Evolutionary conservation across 495 filamentous ascomycete genomes (phyloP).

Genomic region (Jackrogersella minutella): DNA sequence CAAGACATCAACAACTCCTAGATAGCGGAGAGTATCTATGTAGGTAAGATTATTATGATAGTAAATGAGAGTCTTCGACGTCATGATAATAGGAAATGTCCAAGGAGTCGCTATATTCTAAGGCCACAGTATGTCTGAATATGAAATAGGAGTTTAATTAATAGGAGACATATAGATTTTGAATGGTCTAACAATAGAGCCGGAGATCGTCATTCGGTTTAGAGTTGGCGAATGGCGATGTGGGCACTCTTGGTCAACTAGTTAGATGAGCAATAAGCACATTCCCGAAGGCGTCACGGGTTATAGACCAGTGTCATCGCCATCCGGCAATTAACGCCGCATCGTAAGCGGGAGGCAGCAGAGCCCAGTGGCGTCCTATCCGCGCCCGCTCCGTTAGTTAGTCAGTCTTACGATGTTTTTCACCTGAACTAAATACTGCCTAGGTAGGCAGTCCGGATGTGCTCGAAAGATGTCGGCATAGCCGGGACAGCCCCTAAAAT

Average conservation of each 20-base stretch:
- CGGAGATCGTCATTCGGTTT: constrained; percentile 7
- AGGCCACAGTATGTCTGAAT: neutral
- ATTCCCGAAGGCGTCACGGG: constrained; percentile 26
- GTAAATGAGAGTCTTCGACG: constrained; percentile 11
- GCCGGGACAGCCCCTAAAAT: constrained; percentile 9
- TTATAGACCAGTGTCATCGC: constrained; percentile 6
- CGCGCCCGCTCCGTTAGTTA: constrained; percentile 25
- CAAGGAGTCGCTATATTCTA: neutral
- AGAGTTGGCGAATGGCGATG: constrained; percentile 3
- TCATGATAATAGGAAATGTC: constrained; percentile 6
- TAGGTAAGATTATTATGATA: constrained; percentile 5
- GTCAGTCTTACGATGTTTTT: constrained; percentile 25
- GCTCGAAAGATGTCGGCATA: constrained; percentile 8
- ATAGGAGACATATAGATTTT: neutral
- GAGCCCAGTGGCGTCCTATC: constrained; percentile 18
- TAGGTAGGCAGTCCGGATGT: constrained; percentile 5
- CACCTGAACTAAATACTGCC: constrained; percentile 8
- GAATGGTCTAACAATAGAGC: neutral
- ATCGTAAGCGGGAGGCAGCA: constrained; percentile 33
- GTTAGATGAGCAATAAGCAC: constrained; percentile 15
- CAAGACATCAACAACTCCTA: constrained; percentile 3
- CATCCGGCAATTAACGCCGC: constrained; percentile 22
- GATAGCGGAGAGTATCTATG: constrained; percentile 5
- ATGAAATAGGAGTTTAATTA: neutral
- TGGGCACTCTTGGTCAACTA: constrained; percentile 3